Evolutionary conservation across 306 rosid genomes (phyloP), one percentile per base, ranked within the genome.

Genomic region (Lathyrus aphaca): DNA sequence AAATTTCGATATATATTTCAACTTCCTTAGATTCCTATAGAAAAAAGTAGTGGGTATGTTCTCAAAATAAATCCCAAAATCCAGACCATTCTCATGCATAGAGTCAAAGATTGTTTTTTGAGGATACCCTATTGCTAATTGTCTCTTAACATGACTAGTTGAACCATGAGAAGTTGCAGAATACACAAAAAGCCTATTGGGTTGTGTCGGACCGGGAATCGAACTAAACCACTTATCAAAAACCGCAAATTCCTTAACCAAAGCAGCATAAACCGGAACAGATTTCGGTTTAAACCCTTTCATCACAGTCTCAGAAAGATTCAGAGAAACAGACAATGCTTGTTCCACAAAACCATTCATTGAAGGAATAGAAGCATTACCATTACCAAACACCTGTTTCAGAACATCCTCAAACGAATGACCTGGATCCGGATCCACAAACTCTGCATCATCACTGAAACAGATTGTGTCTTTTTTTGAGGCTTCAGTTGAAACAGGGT

Each of bases 341-440:
- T 95, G 97, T 54, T 95, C 95, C 15, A 91, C 99, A 79, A 95
- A 95, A 37, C 99, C 99, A 77, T 83, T 45, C 99, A 95, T 95
- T 13, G 97, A 87, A 70, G 97, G 99, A 45, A 86, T 45, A 9
- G 95, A 64, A 39, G 79, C 68, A 27, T 29, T 29, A 18, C 82
- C 69, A 32, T 29, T 29, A 21, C 99, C 99, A 50, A 95, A 95
- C 56, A 95, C 97, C 82, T 95, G 99, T 37, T 87, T 83, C 44
- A 78, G 68, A 14, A 95, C 99, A 17, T 77, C 99, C 19, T 95
- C 97, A 66, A 95, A 95, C 0, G 99, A 91, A 74, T 95, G 99
- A 0, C 99, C 97, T 9, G 97, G 99, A 89, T 95, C 97, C 81
- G 99, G 99, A 84, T 95, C 99, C 83, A 95, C 97, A 38, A 87